Evolutionary conservation across 179 eudicot genomes (phyloP).

Genomic region (Drosera spatulata): DNA sequence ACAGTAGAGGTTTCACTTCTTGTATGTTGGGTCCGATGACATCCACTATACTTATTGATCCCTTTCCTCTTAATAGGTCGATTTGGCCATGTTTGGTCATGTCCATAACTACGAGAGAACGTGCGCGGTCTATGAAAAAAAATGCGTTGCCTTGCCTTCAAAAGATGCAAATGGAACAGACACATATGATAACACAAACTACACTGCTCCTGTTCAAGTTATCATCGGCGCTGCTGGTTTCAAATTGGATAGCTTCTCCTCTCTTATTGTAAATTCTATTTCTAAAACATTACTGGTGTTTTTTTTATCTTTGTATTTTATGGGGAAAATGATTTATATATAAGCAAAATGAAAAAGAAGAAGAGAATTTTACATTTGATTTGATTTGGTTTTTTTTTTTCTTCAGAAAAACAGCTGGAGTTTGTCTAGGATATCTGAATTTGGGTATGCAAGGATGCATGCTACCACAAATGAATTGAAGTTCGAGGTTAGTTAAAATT

Average conservation of each 20-base stretch:
- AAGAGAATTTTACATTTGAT: too few relatives aligned
- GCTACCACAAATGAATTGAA: constrained; percentile 20
- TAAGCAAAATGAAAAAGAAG: too few relatives aligned
- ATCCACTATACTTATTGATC: not conserved
- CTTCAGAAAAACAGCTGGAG: constrained; percentile 55
- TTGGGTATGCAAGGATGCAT: constrained; percentile 58
- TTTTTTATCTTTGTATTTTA: too few relatives aligned
- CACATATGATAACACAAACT: constrained; percentile 44
- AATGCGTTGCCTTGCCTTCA: constrained; percentile 57
- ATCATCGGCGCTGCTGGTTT: constrained; percentile 95
- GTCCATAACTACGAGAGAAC: constrained; percentile 91
- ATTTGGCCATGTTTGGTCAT: constrained; percentile 70
- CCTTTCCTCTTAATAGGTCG: constrained; percentile 33
- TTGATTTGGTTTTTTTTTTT: not conserved
- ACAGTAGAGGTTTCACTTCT: not conserved
- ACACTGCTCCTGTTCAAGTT: constrained; percentile 69
- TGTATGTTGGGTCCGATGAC: not conserved
- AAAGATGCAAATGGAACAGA: constrained; percentile 54
- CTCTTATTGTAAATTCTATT: not conserved
- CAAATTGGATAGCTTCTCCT: constrained; percentile 42
- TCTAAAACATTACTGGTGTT: not conserved
- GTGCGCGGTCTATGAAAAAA: constrained; percentile 47
- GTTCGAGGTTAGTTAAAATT: not conserved
- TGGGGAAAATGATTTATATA: too few relatives aligned
- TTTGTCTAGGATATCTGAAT: constrained; percentile 39